Evolutionary conservation across 352 stramenopile species (phyloP).

Genomic region (Phytophthora megakarya): DNA sequence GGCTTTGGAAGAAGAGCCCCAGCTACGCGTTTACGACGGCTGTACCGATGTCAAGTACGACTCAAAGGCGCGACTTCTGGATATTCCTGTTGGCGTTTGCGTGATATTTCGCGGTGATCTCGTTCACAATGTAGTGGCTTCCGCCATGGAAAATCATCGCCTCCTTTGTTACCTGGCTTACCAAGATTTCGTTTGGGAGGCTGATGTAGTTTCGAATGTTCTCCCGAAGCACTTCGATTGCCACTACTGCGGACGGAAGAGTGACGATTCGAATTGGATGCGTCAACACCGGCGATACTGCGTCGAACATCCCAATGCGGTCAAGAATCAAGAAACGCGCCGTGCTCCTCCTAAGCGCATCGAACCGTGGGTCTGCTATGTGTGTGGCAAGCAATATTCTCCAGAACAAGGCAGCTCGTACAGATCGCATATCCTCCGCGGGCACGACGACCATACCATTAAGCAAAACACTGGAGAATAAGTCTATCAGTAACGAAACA

Average conservation of each 20-base stretch:
- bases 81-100: not conserved
- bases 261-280: not conserved
- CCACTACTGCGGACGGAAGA: not conserved
- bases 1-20: not conserved
- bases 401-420: no score
- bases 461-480: no score
- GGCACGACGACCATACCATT: no score
- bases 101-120: conserved; percentile 16
- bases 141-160: not conserved
- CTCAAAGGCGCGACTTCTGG: not conserved
- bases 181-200: conserved; percentile 1
- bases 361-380: no score
- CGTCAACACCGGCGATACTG: not conserved
- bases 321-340: no score
- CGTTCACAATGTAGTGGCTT: not conserved
- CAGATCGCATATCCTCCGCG: no score
- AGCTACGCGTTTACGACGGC: conserved; percentile 1
- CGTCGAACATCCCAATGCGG: not conserved
- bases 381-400: no score
- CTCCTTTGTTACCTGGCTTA: conserved; percentile 12
- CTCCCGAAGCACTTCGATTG: not conserved
- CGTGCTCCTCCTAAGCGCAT: no score
- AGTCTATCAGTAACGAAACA: no score
- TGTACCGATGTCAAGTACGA: not conserved
- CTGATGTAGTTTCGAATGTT: conserved; percentile 3